Conservation (phyloP, 768 basidiomycete genomes). For the Termitomyces sp. region DNA sequence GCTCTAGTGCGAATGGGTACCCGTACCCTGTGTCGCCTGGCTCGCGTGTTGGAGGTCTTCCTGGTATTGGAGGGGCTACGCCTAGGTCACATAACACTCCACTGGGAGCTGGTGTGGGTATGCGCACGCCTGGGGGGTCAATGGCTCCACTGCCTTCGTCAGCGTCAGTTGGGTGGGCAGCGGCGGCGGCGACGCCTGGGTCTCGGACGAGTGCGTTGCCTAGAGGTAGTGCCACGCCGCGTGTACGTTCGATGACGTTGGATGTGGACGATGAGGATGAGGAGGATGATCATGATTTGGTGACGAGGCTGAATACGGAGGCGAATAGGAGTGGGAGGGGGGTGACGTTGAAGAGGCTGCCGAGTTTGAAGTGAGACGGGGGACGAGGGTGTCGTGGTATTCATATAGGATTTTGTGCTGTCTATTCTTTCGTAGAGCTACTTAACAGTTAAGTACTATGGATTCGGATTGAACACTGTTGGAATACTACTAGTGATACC, state of each 20-base stretch:
- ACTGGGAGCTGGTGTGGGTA: background rate
- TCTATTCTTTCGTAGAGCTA: background rate
- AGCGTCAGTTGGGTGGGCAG: background rate
- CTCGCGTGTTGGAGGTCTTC: background rate
- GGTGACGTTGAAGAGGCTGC: background rate
- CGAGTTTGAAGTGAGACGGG: too few relatives aligned
- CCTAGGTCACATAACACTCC: background rate
- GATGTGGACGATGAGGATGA: constrained; percentile 6
- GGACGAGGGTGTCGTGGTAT: too few relatives aligned
- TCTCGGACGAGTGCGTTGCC: constrained; percentile 1
- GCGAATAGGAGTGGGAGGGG: constrained; percentile 5
- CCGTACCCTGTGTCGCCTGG: background rate
- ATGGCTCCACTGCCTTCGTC: background rate
- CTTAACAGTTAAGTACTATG: too few relatives aligned
- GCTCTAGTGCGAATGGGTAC: constrained; percentile 1
- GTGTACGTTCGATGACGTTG: background rate
- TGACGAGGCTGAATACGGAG: constrained; percentile 5
- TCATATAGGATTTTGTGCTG: too few relatives aligned
- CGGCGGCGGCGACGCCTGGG: background rate
- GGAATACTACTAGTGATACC: background rate
- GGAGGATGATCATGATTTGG: constrained; percentile 2
- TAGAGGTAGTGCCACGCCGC: background rate
- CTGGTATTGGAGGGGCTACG: background rate
- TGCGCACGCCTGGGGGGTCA: background rate
- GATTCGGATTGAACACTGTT: background rate